These are phyloP conservation scores for Paracamarosporium sp. DNA, from an alignment of 2,329 filamentous ascomycete species.

Conservation along the genomic window DNA sequence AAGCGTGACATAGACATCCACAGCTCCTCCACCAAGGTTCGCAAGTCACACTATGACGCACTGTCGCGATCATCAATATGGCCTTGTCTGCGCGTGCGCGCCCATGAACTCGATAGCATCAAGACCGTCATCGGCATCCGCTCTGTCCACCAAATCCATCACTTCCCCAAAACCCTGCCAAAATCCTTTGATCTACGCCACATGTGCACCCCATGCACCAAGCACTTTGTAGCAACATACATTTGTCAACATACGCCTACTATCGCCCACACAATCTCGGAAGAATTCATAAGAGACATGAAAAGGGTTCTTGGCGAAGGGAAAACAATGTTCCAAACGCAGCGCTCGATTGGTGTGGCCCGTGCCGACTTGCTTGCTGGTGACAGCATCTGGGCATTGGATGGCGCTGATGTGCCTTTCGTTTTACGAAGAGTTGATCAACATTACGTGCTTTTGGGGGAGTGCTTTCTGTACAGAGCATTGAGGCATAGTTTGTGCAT, in stretches of 20 bases:
- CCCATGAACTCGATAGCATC: constrained; percentile 14
- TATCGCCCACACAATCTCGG: background rate
- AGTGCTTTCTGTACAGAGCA: constrained; percentile 19
- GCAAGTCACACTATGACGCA: background rate
- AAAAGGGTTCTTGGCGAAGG: background rate
- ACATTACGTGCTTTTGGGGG: constrained; percentile 17
- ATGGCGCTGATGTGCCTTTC: constrained; percentile 12
- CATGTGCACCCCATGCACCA: background rate
- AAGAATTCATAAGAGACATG: constrained; percentile 8
- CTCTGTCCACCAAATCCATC: background rate
- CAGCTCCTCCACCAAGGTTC: background rate
- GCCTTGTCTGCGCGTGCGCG: constrained; percentile 10
- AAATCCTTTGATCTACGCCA: background rate
- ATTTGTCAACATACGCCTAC: constrained; percentile 6
- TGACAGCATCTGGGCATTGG: constrained; percentile 19
- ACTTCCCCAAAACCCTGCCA: background rate
- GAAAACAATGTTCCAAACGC: constrained; percentile 3
- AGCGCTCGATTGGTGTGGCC: constrained; percentile 4
- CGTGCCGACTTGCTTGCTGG: background rate
- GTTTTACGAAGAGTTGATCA: constrained; percentile 9
- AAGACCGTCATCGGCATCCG: background rate
- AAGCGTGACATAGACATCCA: background rate
- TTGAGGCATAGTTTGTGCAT: constrained; percentile 10
- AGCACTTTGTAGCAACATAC: constrained; percentile 4
- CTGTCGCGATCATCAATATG: background rate